phyloP scores from a whole-genome alignment of 163 green algal species.

The Prototheca wickerhamii region DNA sequence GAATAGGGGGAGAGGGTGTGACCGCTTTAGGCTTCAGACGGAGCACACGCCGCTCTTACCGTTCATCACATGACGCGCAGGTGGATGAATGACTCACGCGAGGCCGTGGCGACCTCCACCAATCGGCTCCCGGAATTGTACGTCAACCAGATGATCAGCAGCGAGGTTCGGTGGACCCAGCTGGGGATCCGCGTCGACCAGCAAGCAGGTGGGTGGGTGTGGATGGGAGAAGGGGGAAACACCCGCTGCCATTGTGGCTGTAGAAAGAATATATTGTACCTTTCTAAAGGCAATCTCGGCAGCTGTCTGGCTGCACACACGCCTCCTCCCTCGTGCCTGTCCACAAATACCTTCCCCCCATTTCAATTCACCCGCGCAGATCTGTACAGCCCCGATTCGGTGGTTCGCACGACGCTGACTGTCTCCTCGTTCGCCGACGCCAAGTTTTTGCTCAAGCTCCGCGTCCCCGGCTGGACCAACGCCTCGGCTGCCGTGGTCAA shows the following conservation, averaged over 20 bases:
- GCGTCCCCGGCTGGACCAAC: neutral
- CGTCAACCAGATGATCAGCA: slow-evolving; percentile 55
- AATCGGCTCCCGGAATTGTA: slow-evolving; percentile 31
- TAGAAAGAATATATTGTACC: neutral
- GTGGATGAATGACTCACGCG: neutral
- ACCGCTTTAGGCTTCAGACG: neutral
- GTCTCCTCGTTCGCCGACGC: neutral
- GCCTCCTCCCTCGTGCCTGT: neutral
- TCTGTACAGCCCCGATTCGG: neutral
- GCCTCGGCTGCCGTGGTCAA: neutral
- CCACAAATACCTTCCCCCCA: neutral
- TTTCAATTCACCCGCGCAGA: neutral
- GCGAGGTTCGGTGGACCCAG: slow-evolving; percentile 30
- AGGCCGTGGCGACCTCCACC: neutral
- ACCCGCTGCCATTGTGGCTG: neutral
- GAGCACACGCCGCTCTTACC: neutral
- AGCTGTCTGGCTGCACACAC: neutral
- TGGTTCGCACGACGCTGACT: neutral
- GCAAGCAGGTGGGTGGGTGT: slow-evolving; percentile 23
- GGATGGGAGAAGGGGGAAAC: neutral
- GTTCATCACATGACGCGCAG: neutral
- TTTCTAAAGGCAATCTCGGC: neutral
- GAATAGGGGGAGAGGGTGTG: neutral
- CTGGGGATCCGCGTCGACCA: slow-evolving; percentile 21
- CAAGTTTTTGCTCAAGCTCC: neutral